Evolutionary conservation across 805 yeast genomes (phyloP).

Genomic region (Myxozyma nipponensis): DNA sequence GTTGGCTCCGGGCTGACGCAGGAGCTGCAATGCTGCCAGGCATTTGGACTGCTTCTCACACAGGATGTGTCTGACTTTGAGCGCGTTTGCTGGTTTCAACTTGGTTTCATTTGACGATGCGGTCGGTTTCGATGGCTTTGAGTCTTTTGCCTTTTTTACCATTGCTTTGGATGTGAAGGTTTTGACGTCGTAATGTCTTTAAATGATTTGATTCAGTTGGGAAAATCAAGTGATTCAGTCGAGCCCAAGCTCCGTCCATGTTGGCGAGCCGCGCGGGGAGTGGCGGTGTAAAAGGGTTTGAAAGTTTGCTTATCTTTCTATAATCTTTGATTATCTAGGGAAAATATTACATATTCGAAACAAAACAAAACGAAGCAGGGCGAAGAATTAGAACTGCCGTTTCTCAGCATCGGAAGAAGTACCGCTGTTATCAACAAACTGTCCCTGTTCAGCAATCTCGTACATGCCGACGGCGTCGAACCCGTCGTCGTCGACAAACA

Average conservation of each 20-base stretch:
- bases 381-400: neutral
- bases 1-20: conserved; percentile 20
- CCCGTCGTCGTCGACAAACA: conserved; percentile 7
- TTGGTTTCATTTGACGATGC: conserved; percentile 6
- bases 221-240: too few relatives aligned
- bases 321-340: too few relatives aligned
- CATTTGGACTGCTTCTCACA: conserved; percentile 26
- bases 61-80: conserved; percentile 23
- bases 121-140: too few relatives aligned
- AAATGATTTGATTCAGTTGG: too few relatives aligned
- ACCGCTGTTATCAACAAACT: neutral
- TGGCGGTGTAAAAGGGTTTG: too few relatives aligned
- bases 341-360: too few relatives aligned
- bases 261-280: too few relatives aligned
- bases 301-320: too few relatives aligned
- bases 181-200: conserved; percentile 10
- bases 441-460: neutral
- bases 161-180: neutral
- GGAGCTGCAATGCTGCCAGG: conserved; percentile 24
- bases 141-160: neutral
- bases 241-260: too few relatives aligned
- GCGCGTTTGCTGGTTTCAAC: conserved; percentile 24
- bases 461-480: conserved; percentile 1
- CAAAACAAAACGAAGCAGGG: neutral
- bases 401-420: neutral